Percentiles rank a stretch among this genome's conserved stretches.
These are phyloP conservation scores for Leccinum subgranulosum DNA, from an alignment of 768 basidiomycete species.

Conservation along the genomic window DNA sequence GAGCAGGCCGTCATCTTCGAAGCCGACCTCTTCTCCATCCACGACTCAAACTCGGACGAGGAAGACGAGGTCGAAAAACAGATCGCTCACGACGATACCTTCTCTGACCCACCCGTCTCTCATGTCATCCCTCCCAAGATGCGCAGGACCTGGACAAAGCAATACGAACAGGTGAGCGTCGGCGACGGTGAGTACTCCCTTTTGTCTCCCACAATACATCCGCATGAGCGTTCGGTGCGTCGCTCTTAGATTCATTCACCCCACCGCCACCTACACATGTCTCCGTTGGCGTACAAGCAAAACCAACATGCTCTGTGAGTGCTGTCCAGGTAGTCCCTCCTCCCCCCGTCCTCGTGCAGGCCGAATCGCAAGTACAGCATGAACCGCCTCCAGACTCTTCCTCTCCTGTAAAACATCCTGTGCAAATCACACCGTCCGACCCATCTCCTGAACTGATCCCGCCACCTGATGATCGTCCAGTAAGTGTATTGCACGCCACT, in stretches of 20 bases:
- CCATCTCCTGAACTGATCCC: slow-evolving; percentile 13
- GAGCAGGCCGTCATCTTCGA: slow-evolving; percentile 60
- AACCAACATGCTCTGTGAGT: slow-evolving; percentile 34
- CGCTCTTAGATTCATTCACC: slow-evolving; percentile 25
- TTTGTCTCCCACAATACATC: slow-evolving; percentile 1
- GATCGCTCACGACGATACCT: slow-evolving; percentile 40
- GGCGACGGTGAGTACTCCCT: slow-evolving; percentile 35
- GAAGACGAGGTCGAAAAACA: slow-evolving; percentile 42
- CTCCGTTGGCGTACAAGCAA: slow-evolving; percentile 47
- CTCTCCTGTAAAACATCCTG: slow-evolving; percentile 9
- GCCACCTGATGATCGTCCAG: slow-evolving; percentile 17
- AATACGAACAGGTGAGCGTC: slow-evolving; percentile 42
- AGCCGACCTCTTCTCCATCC: slow-evolving; percentile 38
- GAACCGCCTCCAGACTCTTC: slow-evolving; percentile 8
- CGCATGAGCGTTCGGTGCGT: slow-evolving; percentile 29
- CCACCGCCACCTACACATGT: slow-evolving; percentile 28
- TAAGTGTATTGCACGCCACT: slow-evolving; percentile 15
- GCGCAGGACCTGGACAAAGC: slow-evolving; percentile 58
- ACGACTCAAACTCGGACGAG: slow-evolving; percentile 32
- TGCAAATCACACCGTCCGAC: slow-evolving; percentile 1
- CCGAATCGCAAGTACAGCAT: slow-evolving; percentile 1
- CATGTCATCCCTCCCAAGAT: slow-evolving; percentile 59
- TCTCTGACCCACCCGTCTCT: slow-evolving; percentile 30
- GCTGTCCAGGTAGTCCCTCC: slow-evolving; percentile 37
- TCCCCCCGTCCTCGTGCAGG: slow-evolving; percentile 15